Percentiles rank a stretch among this genome's conserved stretches.
phyloP scores from a whole-genome alignment of 345 rosid genomes.

The Camelina hispida region DNA sequence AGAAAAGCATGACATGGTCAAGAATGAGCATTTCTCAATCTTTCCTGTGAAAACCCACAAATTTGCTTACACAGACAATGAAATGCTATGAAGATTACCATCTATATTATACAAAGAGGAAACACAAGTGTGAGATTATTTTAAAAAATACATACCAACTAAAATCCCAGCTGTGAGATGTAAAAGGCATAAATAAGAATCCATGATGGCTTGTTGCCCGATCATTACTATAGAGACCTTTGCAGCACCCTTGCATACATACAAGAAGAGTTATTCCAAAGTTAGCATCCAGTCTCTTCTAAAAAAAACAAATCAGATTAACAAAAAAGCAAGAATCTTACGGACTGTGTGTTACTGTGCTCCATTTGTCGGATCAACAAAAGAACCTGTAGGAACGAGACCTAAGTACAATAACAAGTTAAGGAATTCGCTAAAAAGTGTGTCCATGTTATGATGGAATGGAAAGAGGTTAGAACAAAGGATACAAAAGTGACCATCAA shows the following conservation, averaged over 20 bases:
- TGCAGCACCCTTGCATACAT: slow-evolving; percentile 80
- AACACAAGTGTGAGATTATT: not conserved
- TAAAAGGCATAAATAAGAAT: slow-evolving; percentile 95
- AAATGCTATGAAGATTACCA: not conserved
- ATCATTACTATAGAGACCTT: slow-evolving; percentile 94
- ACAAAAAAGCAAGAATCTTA: slow-evolving; percentile 48
- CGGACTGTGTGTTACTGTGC: slow-evolving; percentile 96
- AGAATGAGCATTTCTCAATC: not conserved
- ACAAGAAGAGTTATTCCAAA: slow-evolving; percentile 20
- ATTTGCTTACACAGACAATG: not conserved
- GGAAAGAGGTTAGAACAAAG: slow-evolving; percentile 46
- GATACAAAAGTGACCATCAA: slow-evolving; percentile 99
- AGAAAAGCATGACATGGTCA: slow-evolving; percentile 11
- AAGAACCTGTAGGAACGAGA: slow-evolving; percentile 96
- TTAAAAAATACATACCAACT: slow-evolving; percentile 64
- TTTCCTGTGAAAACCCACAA: not conserved
- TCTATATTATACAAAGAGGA: not conserved
- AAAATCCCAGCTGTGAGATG: slow-evolving; percentile 97
- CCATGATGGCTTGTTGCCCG: slow-evolving; percentile 98
- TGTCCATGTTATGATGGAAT: slow-evolving; percentile 1
- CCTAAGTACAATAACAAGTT: slow-evolving; percentile 55
- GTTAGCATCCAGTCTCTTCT: slow-evolving; percentile 14
- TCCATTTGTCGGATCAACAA: slow-evolving; percentile 96
- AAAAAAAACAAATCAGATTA: not conserved
- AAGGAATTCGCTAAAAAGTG: slow-evolving; percentile 57